Conservation (phyloP, 306 rosid species). For the Prinsepia uniflora region DNA sequence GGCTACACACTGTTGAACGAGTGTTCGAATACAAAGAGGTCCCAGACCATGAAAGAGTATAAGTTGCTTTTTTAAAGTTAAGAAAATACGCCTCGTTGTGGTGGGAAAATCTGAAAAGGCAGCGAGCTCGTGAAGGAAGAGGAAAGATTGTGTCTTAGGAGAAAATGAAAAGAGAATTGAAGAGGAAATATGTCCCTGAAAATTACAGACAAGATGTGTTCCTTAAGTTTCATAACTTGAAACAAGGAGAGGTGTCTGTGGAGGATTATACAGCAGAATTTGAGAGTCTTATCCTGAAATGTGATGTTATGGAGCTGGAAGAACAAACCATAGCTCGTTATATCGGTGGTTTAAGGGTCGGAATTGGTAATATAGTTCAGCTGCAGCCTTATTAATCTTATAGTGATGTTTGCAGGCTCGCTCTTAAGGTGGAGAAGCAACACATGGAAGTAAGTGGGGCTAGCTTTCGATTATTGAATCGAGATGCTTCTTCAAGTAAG, state of each 20-base stretch:
- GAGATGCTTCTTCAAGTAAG: background rate
- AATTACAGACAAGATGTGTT: background rate
- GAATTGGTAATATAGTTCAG: background rate
- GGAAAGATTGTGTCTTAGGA: background rate
- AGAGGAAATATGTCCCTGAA: background rate
- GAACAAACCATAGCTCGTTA: background rate
- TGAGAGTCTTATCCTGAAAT: background rate
- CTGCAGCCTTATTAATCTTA: background rate
- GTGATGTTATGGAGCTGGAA: background rate
- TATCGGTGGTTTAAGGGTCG: background rate
- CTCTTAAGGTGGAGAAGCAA: background rate
- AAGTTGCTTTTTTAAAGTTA: background rate
- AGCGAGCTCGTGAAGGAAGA: background rate
- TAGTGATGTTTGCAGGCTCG: background rate
- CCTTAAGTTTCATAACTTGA: background rate
- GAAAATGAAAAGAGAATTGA: background rate
- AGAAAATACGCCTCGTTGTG: background rate
- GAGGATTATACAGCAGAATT: background rate
- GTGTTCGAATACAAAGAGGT: background rate
- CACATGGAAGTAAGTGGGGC: background rate
- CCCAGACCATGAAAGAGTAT: background rate
- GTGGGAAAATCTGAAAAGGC: background rate
- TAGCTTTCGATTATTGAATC: background rate
- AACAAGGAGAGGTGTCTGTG: background rate
- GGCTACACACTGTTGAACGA: background rate